Evolutionary conservation across 2,329 filamentous ascomycete species (phyloP), one percentile per base, ranked within the genome.

Genomic region (Leptographium galeiforme): DNA sequence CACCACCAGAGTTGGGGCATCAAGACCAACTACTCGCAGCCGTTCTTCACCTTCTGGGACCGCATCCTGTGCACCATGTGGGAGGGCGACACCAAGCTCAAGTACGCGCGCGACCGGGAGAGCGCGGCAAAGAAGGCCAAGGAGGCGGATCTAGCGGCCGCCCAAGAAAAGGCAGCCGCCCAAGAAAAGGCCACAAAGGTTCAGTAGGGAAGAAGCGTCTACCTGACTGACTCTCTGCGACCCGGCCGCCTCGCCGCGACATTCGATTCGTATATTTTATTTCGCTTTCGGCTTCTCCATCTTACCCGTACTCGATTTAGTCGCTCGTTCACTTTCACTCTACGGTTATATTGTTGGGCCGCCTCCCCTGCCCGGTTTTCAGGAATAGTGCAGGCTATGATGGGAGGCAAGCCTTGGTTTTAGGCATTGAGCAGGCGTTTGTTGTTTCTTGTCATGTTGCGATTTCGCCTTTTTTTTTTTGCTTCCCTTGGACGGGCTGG

Each of bases 1-100:
- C 93, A 98, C 70, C 93, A 98, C 71, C 93, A 98, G 70, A 94
- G 87, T 69, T 97, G 91, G 90, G 93, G 93, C 54, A 95, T 98
- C 76, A 98, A 97, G 78, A 87, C 85, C 59, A 94, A 94, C 70
- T 94, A 89, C 67, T 85, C 84, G 6, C 88, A 94, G 68, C 88
- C 88, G 4, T 94, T 90, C 72, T 96, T 97, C 71, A 96, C 87
- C 48, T 89, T 96, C 70, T 97, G 93, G 89, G 93, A 98, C 66
- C 76, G 79, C 48, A 64, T 89, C 33, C 73, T 95, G 25, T 82
- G 84, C 51, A 98, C 93, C 30, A 85, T 81, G 68, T 96, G 89
- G 83, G 81, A 78, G 56, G 88, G 87, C 50, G 82, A 75, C 55
- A 72, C 73, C 16, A 60, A 60, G 39, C 53, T 67, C 19, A 70